Evolutionary conservation across 495 filamentous ascomycete genomes (phyloP).

Genomic region (Penicillium fimorum): DNA sequence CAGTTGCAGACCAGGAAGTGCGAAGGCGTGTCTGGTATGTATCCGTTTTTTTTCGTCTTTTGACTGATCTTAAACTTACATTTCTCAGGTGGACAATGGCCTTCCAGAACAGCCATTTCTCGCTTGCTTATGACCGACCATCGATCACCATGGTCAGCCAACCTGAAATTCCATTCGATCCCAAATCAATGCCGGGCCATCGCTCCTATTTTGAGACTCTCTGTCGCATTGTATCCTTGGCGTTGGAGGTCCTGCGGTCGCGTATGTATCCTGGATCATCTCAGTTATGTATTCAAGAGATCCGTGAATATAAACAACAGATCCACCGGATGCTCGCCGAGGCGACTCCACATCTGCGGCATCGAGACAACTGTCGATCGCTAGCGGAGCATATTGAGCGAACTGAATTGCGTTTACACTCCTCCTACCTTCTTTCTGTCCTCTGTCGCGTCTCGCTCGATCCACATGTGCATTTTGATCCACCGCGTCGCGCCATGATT

Average conservation of each 20-base stretch:
- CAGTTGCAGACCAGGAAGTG: slow-evolving; percentile 34
- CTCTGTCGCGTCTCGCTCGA: slow-evolving; percentile 57
- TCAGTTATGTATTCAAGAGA: slow-evolving; percentile 43
- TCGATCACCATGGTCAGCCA: slow-evolving; percentile 54
- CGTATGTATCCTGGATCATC: slow-evolving; percentile 44
- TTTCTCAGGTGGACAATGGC: slow-evolving; percentile 53
- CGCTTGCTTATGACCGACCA: slow-evolving; percentile 58
- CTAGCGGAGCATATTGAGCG: slow-evolving; percentile 54
- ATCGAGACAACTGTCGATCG: slow-evolving; percentile 45
- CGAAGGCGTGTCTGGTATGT: slow-evolving; percentile 45
- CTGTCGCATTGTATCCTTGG: slow-evolving; percentile 51
- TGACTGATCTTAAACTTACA: slow-evolving; percentile 11
- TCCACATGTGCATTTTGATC: slow-evolving; percentile 37
- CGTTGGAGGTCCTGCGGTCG: slow-evolving; percentile 55
- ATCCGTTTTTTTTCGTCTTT: neutral
- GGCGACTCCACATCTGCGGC: slow-evolving; percentile 52
- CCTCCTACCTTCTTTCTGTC: slow-evolving; percentile 58
- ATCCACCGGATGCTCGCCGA: slow-evolving; percentile 52
- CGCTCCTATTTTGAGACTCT: slow-evolving; percentile 55
- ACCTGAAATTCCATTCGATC: slow-evolving; percentile 49
- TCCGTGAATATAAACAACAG: slow-evolving; percentile 50
- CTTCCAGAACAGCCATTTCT: slow-evolving; percentile 62
- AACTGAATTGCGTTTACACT: slow-evolving; percentile 55
- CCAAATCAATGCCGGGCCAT: slow-evolving; percentile 48
- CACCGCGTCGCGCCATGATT: slow-evolving; percentile 35